Evolutionary conservation across 768 basidiomycete genomes (phyloP).

Genomic region (Trametes coccinea): DNA sequence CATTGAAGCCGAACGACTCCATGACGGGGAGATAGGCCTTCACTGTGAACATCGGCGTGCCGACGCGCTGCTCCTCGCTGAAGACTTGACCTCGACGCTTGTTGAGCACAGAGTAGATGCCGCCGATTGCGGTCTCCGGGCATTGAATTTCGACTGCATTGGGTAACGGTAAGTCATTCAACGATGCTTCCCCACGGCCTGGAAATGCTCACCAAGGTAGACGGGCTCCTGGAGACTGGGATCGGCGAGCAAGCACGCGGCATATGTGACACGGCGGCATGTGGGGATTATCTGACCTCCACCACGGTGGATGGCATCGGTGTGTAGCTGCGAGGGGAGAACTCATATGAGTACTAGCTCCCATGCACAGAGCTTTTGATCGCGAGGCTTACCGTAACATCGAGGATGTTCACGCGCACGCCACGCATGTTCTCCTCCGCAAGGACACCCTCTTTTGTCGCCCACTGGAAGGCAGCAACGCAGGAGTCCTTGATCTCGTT

Average conservation of each 20-base stretch:
- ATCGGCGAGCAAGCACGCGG: constrained; percentile 87
- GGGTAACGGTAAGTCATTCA: constrained; percentile 11
- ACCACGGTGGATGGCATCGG: constrained; percentile 99
- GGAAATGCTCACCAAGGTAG: constrained; percentile 69
- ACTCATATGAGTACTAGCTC: constrained; percentile 4
- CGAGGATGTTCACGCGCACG: constrained; percentile 91
- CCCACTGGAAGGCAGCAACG: constrained; percentile 99
- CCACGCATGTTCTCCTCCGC: constrained; percentile 99
- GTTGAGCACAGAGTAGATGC: constrained; percentile 93
- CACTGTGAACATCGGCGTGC: constrained; percentile 99
- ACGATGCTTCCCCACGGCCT: background rate
- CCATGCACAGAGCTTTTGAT: background rate
- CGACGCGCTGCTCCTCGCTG: constrained; percentile 93
- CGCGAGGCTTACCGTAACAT: constrained; percentile 75
- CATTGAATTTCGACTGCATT: constrained; percentile 91
- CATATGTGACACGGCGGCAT: constrained; percentile 94
- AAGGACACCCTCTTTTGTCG: constrained; percentile 96
- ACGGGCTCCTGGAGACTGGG: constrained; percentile 95
- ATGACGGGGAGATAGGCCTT: constrained; percentile 93
- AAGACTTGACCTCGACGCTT: constrained; percentile 98
- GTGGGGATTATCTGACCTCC: constrained; percentile 99
- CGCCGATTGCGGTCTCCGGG: constrained; percentile 95
- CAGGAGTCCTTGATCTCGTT: constrained; percentile 99
- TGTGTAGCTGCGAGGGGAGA: constrained; percentile 66
- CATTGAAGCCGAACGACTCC: constrained; percentile 98